A percentile compares a stretch with the other conserved stretches of the same genome.
Conservation (phyloP, 2,329 filamentous ascomycete species). For the Cladosporium velox region DNA sequence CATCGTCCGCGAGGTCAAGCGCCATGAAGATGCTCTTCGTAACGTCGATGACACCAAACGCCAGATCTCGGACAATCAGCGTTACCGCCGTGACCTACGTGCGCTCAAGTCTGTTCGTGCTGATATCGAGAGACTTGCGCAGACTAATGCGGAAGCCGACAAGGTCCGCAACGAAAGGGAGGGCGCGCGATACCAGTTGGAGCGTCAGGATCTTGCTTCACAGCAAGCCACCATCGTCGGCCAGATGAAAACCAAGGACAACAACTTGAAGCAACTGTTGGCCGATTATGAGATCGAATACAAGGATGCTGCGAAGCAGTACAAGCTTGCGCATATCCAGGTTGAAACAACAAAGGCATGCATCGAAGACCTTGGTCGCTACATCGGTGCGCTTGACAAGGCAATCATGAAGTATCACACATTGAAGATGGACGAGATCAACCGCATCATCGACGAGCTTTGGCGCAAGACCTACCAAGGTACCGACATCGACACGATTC, state of each 20-base stretch:
- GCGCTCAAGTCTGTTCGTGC: conserved; percentile 66
- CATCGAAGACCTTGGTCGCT: conserved; percentile 84
- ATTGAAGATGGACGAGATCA: conserved; percentile 98
- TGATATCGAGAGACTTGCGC: conserved; percentile 74
- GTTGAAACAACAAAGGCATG: conserved; percentile 91
- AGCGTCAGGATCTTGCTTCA: conserved; percentile 69
- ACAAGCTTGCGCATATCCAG: conserved; percentile 84
- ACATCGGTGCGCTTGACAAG: conserved; percentile 81
- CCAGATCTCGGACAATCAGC: conserved; percentile 85
- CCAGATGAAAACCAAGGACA: conserved; percentile 79
- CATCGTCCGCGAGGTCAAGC: conserved; percentile 71
- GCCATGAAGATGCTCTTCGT: conserved; percentile 72
- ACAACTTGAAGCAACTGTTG: conserved; percentile 71
- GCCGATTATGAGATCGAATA: conserved; percentile 85
- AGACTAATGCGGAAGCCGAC: conserved; percentile 79
- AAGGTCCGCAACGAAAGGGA: conserved; percentile 73
- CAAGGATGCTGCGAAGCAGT: conserved; percentile 75
- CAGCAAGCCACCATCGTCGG: conserved; percentile 75
- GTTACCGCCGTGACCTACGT: conserved; percentile 74
- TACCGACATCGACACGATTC: conserved; percentile 94
- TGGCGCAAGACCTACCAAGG: conserved; percentile 97
- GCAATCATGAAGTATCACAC: conserved; percentile 97
- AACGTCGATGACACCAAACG: conserved; percentile 82
- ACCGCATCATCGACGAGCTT: conserved; percentile 90
- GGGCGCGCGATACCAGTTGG: conserved; percentile 65